Evolutionary conservation across 345 rosid species (phyloP).

Genomic region (Sonneratia caseolaris): DNA sequence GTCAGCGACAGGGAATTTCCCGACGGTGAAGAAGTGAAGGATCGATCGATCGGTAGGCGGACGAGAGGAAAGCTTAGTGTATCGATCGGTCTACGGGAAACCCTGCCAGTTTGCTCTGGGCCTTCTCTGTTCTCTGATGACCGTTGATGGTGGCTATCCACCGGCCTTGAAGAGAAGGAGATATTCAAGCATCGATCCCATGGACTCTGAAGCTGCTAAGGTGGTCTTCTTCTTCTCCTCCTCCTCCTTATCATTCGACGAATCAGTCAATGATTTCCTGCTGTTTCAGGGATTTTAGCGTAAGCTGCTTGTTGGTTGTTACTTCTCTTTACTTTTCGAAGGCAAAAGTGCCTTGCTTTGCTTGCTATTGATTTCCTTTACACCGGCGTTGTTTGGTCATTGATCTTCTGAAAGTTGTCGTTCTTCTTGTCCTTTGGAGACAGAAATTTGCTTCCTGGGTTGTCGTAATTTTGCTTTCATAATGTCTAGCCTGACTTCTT

Average conservation of each 20-base stretch:
- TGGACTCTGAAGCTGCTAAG: conserved; percentile 74
- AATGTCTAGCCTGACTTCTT: not conserved
- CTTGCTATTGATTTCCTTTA: not conserved
- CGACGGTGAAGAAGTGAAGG: too few relatives aligned
- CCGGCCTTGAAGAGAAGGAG: conserved; percentile 63
- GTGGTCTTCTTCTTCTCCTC: conserved; percentile 14
- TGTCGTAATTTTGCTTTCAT: not conserved
- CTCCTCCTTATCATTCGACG: not conserved
- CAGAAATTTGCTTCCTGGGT: not conserved
- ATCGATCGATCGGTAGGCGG: too few relatives aligned
- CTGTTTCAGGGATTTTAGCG: not conserved
- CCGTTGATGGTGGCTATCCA: conserved; percentile 37
- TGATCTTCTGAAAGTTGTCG: not conserved
- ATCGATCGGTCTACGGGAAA: too few relatives aligned
- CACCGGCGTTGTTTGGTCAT: not conserved
- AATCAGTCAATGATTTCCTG: not conserved
- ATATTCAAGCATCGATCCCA: conserved; percentile 35
- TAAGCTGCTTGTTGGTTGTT: not conserved
- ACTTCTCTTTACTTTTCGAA: not conserved
- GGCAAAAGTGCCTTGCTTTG: not conserved
- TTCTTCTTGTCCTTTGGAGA: not conserved
- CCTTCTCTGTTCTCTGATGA: conserved; percentile 23
- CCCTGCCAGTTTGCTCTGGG: too few relatives aligned
- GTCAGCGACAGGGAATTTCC: too few relatives aligned
- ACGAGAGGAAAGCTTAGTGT: too few relatives aligned